Conservation (phyloP, 768 basidiomycete genomes). For the Dendrothele bispora region DNA sequence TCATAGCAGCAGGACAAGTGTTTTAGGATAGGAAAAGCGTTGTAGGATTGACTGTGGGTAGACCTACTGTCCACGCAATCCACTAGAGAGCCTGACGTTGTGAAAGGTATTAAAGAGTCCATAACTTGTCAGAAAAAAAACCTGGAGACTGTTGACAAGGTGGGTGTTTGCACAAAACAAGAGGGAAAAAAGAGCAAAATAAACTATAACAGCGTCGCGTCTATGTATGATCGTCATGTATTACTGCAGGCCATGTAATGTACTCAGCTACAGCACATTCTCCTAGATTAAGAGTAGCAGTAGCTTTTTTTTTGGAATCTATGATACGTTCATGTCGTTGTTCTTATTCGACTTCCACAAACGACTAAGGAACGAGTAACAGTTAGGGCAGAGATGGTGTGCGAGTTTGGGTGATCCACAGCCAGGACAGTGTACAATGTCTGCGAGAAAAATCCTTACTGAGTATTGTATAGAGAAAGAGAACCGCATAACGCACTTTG, state of each 20-base stretch:
- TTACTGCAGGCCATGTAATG: background rate
- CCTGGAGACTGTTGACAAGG: background rate
- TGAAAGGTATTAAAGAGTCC: slow-evolving; percentile 98
- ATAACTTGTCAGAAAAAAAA: slow-evolving; percentile 44
- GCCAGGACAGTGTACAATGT: slow-evolving; percentile 87
- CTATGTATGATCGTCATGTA: too few relatives aligned
- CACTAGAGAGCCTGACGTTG: slow-evolving; percentile 96
- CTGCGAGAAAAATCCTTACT: slow-evolving; percentile 45
- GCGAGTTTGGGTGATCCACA: slow-evolving; percentile 88
- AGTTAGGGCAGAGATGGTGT: slow-evolving; percentile 82
- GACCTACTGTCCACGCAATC: slow-evolving; percentile 99
- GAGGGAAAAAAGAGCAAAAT: background rate
- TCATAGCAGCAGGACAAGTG: slow-evolving; percentile 20
- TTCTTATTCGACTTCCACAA: slow-evolving; percentile 57
- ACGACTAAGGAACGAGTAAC: slow-evolving; percentile 70
- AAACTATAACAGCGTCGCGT: background rate
- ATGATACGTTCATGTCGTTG: slow-evolving; percentile 32
- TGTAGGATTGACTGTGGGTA: slow-evolving; percentile 53
- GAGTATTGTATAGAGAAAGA: background rate
- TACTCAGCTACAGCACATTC: too few relatives aligned
- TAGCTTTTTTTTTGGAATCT: slow-evolving; percentile 2
- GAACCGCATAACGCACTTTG: slow-evolving; percentile 56
- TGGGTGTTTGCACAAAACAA: background rate
- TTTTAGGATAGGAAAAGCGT: slow-evolving; percentile 32
- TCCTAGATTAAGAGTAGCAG: too few relatives aligned